Evolutionary conservation across 2,329 filamentous ascomycete genomes (phyloP), one percentile per base, ranked within the genome.

Genomic region (Fusarium torreyae): DNA sequence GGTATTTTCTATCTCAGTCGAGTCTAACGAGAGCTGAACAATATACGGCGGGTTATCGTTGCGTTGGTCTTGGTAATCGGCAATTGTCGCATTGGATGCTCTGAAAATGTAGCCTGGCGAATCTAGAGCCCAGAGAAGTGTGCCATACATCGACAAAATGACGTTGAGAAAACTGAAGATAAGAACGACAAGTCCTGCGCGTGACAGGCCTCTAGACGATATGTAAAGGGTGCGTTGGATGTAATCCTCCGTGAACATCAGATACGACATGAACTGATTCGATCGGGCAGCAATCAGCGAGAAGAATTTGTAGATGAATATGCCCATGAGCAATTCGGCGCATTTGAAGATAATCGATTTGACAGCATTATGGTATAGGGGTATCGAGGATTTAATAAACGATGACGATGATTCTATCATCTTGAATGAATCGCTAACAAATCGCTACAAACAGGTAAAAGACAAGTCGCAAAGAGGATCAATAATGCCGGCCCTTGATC

Each of bases 171-270:
- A 11, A 17, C 50, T 71, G 5, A 71, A 71, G 1, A 36, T 6
- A 2, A 71, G 22, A 0, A 71, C 51, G 9, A 71, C 28, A 1
- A 71, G 54, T 13, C 51, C 44, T 3, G 61, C 68, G 18, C 66
- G 55, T 0, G 68, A 71, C 0, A 69, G 5, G 3, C 69, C 65
- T 2, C 68, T 45, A 1, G 69, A 71, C 1, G 65, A 52, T 10
- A 71, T 50, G 5, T 50, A 71, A 0, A 71, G 36, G 7, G 15
- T 44, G 3, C 44, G 68, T 13, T 71, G 69, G 0, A 71, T 24
- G 18, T 71, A 71, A 13, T 71, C 69, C 7, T 71, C 69, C 1
- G 68, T 33, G 22, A 71, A 71, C 69, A 71, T 71, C 0, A 71
- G 68, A n/a, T 71, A 71, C 3, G 69, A 49, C 2, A 68, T 69